Conservation (phyloP, 495 filamentous ascomycete genomes). For the Achaetomiella virescens region DNA sequence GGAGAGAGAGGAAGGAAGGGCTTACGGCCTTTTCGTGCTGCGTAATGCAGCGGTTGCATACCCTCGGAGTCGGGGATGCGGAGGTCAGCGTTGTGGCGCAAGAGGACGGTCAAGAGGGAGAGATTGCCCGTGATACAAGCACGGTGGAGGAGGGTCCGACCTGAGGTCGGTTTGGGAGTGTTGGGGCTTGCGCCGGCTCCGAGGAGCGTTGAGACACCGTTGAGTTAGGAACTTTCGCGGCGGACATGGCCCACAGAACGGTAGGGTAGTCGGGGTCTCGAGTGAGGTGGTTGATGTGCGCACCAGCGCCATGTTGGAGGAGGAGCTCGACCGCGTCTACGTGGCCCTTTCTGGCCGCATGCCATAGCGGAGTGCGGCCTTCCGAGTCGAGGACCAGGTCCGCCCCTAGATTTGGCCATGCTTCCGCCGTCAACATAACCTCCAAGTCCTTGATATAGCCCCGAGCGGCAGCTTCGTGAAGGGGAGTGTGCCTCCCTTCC, state of each 20-base stretch:
- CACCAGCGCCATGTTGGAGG: neutral
- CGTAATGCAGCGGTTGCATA: slow-evolving; percentile 23
- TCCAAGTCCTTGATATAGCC: slow-evolving; percentile 4
- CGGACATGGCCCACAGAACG: slow-evolving; percentile 8
- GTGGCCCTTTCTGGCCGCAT: neutral
- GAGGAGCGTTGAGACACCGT: neutral
- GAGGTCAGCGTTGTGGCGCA: slow-evolving; percentile 3
- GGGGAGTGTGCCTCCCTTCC: neutral
- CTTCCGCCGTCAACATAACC: neutral
- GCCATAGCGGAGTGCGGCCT: slow-evolving; percentile 7
- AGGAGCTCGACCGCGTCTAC: slow-evolving; percentile 8
- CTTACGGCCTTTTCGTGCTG: slow-evolving; percentile 11
- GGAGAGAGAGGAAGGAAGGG: neutral
- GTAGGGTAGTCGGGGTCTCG: slow-evolving; percentile 1
- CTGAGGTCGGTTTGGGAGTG: neutral
- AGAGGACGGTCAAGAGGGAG: neutral
- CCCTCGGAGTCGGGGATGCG: slow-evolving; percentile 9
- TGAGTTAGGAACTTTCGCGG: neutral
- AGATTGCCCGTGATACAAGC: neutral
- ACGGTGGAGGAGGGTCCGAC: slow-evolving; percentile 5
- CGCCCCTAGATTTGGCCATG: neutral
- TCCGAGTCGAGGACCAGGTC: neutral
- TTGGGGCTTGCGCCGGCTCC: slow-evolving; percentile 12
- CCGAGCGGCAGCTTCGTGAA: slow-evolving; percentile 5
- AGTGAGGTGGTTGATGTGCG: slow-evolving; percentile 2